These are phyloP conservation scores for Leishmania amazonensis DNA, from an alignment of 208 protist species.

Conservation along the genomic window DNA sequence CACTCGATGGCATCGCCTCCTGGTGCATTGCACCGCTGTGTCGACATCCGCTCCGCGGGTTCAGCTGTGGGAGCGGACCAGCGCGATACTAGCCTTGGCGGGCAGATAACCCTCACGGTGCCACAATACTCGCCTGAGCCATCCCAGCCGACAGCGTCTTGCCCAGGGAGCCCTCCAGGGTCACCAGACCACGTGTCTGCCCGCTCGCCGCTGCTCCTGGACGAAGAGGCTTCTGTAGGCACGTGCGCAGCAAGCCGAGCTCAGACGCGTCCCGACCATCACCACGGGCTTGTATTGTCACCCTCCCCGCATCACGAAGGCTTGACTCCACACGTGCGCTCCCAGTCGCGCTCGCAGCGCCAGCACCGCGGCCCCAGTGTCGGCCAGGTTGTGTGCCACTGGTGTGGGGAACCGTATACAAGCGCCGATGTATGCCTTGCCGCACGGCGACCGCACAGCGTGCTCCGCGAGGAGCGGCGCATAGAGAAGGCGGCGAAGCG, in stretches of 20 bases:
- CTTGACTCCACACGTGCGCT: not conserved
- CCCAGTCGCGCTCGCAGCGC: not conserved
- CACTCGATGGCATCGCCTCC: not conserved
- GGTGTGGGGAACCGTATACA: slow-evolving; percentile 41
- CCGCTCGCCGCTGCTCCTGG: not conserved
- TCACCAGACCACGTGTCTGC: not conserved
- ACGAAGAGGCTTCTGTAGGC: not conserved
- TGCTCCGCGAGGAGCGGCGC: slow-evolving; percentile 40
- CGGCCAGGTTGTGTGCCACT: slow-evolving; percentile 38
- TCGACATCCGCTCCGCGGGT: not conserved
- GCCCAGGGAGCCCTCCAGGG: not conserved
- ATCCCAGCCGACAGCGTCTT: too few relatives aligned
- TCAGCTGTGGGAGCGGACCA: not conserved
- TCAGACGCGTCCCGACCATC: not conserved
- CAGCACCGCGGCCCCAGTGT: slow-evolving; percentile 12
- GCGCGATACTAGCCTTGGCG: not conserved
- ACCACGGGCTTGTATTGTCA: not conserved
- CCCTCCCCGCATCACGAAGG: not conserved
- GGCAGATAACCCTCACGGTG: not conserved
- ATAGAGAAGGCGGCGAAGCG: slow-evolving; percentile 57
- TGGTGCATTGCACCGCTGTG: not conserved
- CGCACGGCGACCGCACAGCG: slow-evolving; percentile 27
- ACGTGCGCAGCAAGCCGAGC: not conserved
- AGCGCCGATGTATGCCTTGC: slow-evolving; percentile 32
- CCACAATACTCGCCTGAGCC: not conserved